Base-by-base conservation (phyloP, 768 basidiomycete species). In the Lentinus brumalis region DNA sequence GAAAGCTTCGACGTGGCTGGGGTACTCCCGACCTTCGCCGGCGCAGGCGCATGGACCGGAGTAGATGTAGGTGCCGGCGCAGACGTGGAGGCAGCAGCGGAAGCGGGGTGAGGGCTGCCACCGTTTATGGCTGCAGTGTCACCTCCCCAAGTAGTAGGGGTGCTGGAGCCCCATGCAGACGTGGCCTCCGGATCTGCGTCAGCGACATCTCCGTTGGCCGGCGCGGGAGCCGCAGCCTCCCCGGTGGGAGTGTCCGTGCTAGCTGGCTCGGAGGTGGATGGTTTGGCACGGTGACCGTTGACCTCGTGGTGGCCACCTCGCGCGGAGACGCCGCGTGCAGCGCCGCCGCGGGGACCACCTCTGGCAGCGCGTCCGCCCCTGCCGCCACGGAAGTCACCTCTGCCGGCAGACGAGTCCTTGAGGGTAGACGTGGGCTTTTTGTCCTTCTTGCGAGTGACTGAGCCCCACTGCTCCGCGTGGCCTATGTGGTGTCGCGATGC, bases 381-480 rank as follows among this genome's bases (percentile, higher is more conserved):
- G 40, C 77, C 82, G 60, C 86, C 88, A 56, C 88, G 82, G 67
- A 76, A 79, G 63, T 87, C 86, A 53, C 82, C 82, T 60, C 83
- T 73, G 53, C 69, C 61, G 53, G 83, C 68, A 62, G 78, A 71
- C 2, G 83, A 74, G 29, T 88, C 83, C 74, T 86, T 89, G 51
- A 82, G 79, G 41, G 75, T 53, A 32, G 78, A 52, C 12, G 81
- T 67, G 31, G 77, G 46, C 76, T 91, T 93, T 81, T 93, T 92
- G 74, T 94, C 91, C 79, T 92, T 94, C 84, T 92, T 94, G 74
- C 85, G 88, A 63, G 85, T 85, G 59, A 92, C 92, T 56, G 90
- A 85, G 53, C 84, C 91, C 92, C 92, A 94, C 69, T 88, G 89
- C 72, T 87, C 85, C 50, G 82, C 88, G 65, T 80, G 79, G 69